Evolutionary conservation across 139 green algal species (phyloP).

Genomic region (Coelastrella sp.): DNA sequence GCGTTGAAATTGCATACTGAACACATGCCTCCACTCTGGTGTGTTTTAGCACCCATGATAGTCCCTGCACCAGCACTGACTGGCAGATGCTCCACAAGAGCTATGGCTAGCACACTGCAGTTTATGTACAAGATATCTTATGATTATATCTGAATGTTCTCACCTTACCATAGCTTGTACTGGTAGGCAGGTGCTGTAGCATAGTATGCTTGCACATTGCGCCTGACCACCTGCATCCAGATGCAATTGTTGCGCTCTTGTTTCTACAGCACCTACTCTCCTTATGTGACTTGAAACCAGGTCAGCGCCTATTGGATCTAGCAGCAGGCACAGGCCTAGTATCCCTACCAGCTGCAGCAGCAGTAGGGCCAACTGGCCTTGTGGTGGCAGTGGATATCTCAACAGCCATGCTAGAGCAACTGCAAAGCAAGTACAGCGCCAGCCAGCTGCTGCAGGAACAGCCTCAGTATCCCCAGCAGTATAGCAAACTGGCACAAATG

Average conservation of each 20-base stretch:
- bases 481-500: not conserved
- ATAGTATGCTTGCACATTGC: no score
- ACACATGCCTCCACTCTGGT: not conserved
- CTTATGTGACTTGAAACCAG: not conserved
- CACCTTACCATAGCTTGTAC: no score
- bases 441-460: not conserved
- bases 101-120: no score
- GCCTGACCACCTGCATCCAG: no score
- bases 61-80: no score
- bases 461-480: not conserved
- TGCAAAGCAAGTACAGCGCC: not conserved
- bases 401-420: conserved; percentile 18
- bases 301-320: conserved; percentile 1
- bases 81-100: no score
- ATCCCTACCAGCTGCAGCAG: conserved; percentile 13
- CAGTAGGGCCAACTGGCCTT: not conserved
- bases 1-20: not conserved
- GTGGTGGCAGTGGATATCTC: conserved; percentile 6
- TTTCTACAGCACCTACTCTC: not conserved
- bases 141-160: no score
- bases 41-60: no score
- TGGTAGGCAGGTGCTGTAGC: not conserved
- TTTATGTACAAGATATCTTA: no score
- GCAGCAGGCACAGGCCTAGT: conserved; percentile 24
- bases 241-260: no score